Base-by-base conservation (phyloP, 768 basidiomycete genomes). In the Tulasnella calospora region DNA sequence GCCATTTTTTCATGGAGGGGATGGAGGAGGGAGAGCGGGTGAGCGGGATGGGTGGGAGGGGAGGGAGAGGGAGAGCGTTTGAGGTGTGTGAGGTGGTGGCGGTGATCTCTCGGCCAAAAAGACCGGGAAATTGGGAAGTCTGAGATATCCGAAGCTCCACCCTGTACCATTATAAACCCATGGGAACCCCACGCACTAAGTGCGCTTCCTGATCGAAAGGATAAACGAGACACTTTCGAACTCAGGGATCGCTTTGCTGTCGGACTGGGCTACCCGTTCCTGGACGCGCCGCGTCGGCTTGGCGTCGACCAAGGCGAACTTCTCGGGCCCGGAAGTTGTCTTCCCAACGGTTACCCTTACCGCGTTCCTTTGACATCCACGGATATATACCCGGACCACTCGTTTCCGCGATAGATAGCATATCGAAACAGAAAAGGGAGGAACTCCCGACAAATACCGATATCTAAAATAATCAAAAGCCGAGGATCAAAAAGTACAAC, bases 391-490 rank as follows among this genome's bases (percentile, higher is more conserved):
- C 15, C 46, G 46, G 46, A 47, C 46, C 21, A 15, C 17, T 47
- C 46, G 10, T 21, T 1, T 47, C n/a, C 51, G 51, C n/a, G 23
- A 4, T 8, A 51, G 51, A 51, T 51, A 51, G 19, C 46, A 46
- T 46, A 61, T 61, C 57, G 27, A 61, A 35, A 67, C 27, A 67
- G 30, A 67, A 33, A 9, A 67, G 27, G 61, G 61, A 67, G 10
- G 30, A 33, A 35, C 21, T 44, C 21, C 44, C 19, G 13, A 12
- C 5, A 57, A 67, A 67, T 67, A 67, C 27, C 12, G 61, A 67
- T 67, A 67, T 67, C 61, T 67, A 67, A 67, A 67, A 67, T 67
- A 67, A 67, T 35, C 61, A 67, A 67, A 67, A 67, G 61, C 61
- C 61, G 30, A 67, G 61, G 61, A 67, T 19, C 27, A 67, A 35